phyloP scores from a whole-genome alignment of 805 yeast genomes.

The Kodamaea leandrae region DNA sequence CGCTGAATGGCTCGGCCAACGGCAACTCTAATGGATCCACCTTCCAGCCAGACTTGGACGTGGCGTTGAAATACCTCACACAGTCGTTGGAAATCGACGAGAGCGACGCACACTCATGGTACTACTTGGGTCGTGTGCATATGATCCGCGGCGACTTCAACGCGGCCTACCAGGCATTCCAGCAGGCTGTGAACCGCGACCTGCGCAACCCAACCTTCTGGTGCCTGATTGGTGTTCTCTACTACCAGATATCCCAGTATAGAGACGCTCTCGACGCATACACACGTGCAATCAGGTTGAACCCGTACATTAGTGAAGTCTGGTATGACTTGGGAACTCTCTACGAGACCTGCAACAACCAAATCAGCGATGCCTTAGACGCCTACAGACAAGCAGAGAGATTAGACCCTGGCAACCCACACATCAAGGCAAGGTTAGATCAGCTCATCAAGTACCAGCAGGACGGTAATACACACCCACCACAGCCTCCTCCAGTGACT shows the following conservation, averaged over 20 bases:
- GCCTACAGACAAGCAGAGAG: conserved; percentile 97
- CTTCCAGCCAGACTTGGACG: conserved; percentile 73
- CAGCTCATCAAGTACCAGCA: conserved; percentile 73
- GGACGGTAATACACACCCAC: conserved; percentile 62
- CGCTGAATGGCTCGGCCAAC: conserved; percentile 7
- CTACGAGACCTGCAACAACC: conserved; percentile 96
- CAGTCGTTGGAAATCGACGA: conserved; percentile 89
- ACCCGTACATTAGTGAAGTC: conserved; percentile 94
- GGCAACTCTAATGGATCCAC: conserved; percentile 20
- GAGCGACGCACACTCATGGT: conserved; percentile 95
- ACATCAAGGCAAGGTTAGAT: conserved; percentile 88
- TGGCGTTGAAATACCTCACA: conserved; percentile 75
- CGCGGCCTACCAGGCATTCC: conserved; percentile 97
- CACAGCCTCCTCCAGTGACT: conserved; percentile 65
- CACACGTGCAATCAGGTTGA: conserved; percentile 91
- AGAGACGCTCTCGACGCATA: conserved; percentile 97
- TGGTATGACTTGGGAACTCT: conserved; percentile 98
- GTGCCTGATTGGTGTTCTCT: conserved; percentile 94
- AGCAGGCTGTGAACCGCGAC: conserved; percentile 96
- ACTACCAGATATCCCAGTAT: conserved; percentile 94
- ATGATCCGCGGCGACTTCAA: conserved; percentile 95
- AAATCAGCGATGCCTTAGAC: conserved; percentile 89
- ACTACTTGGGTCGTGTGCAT: conserved; percentile 92
- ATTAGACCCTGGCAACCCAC: conserved; percentile 90
- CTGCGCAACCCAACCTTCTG: conserved; percentile 97